Evolutionary conservation across 768 basidiomycete species (phyloP).

Genomic region (Myochromella boudieri): DNA sequence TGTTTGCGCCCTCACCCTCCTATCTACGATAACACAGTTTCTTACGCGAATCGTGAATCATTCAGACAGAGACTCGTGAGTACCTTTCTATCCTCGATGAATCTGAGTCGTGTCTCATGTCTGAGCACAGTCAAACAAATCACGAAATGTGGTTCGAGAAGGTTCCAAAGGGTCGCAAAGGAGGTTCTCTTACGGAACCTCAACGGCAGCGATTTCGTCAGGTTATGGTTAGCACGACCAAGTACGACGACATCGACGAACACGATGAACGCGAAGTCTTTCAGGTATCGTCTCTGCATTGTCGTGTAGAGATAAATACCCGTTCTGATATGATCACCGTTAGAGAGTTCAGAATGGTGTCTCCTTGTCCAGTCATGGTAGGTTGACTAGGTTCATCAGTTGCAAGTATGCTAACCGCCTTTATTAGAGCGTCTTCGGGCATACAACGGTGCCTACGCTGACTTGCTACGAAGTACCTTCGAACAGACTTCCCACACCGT

Average conservation of each 20-base stretch:
- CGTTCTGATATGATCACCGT: no score
- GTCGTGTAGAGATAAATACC: no score
- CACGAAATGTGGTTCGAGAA: conserved; percentile 25
- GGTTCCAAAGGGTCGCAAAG: conserved; percentile 15
- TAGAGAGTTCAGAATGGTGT: conserved; percentile 56
- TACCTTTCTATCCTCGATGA: conserved; percentile 1
- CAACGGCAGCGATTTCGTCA: conserved; percentile 35
- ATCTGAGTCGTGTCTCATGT: neutral
- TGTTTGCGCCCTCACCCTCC: no score
- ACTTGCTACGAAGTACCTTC: conserved; percentile 41
- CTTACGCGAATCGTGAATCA: conserved; percentile 11
- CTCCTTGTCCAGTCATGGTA: conserved; percentile 48
- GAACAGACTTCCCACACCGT: conserved; percentile 31
- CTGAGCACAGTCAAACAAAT: conserved; percentile 16
- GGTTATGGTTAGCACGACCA: conserved; percentile 50
- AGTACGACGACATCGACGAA: conserved; percentile 46
- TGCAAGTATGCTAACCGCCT: neutral
- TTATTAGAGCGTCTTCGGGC: conserved; percentile 48
- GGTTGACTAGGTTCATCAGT: conserved; percentile 5
- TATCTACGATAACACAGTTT: no score
- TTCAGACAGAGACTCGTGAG: conserved; percentile 29
- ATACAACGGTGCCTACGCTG: conserved; percentile 44
- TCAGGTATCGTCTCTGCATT: conserved; percentile 39
- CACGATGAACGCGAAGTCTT: conserved; percentile 71
- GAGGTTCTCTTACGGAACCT: conserved; percentile 16